A percentile compares a stretch with the other conserved stretches of the same genome.
Evolutionary conservation across 768 basidiomycete species (phyloP).

Genomic region (Russula griseocarnosa): DNA sequence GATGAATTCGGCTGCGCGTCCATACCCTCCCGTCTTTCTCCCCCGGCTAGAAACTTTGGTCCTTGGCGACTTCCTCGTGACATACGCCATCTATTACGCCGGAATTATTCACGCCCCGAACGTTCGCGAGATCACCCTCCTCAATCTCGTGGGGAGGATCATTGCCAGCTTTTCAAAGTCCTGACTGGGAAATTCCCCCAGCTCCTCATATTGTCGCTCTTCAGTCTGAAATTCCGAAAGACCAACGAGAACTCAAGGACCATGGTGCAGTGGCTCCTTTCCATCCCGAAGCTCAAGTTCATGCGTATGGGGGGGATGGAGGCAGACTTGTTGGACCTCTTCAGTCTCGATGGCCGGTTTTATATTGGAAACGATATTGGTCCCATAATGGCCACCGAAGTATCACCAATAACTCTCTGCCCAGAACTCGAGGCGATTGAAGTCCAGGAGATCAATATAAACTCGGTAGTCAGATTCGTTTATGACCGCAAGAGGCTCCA

Average conservation of each 20-base stretch:
- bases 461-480: conserved; percentile 2
- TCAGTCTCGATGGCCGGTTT: conserved; percentile 23
- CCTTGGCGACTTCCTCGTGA: conserved; percentile 51
- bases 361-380: conserved; percentile 16
- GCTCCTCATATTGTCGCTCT: conserved; percentile 53
- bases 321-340: conserved; percentile 4
- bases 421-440: conserved; percentile 22
- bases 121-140: conserved; percentile 54
- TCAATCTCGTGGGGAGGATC: conserved; percentile 52
- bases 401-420: conserved; percentile 11
- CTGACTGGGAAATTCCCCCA: conserved; percentile 50
- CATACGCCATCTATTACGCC: conserved; percentile 47
- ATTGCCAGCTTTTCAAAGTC: conserved; percentile 44
- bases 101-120: conserved; percentile 53
- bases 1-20: conserved; percentile 31
- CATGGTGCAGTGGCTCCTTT: conserved; percentile 50
- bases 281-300: conserved; percentile 49
- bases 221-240: conserved; percentile 40
- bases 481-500: conserved; percentile 3
- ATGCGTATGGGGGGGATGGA: conserved; percentile 25
- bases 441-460: conserved; percentile 8
- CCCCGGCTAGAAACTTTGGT: conserved; percentile 49
- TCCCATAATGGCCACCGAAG: conserved; percentile 4
- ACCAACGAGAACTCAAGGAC: conserved; percentile 30
- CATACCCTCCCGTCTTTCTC: conserved; percentile 43